Conservation (phyloP, 768 basidiomycete genomes). For the Rhodotorula graminis region DNA sequence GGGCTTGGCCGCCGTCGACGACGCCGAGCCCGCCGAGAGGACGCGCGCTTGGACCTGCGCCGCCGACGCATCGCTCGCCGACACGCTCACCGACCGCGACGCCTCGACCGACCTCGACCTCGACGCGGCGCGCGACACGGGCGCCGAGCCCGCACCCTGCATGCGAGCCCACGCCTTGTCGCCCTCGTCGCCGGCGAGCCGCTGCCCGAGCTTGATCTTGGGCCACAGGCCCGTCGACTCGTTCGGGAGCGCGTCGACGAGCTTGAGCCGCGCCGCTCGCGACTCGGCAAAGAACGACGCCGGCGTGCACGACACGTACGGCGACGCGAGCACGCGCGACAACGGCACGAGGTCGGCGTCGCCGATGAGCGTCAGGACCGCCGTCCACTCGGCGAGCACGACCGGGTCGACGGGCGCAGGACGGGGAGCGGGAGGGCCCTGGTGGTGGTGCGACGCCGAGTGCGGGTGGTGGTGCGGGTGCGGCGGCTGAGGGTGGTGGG, state of each 20-base stretch:
- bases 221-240: constrained; percentile 8
- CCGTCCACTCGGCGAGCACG: constrained; percentile 24
- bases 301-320: constrained; percentile 13
- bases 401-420: constrained; percentile 12
- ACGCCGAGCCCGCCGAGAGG: too few relatives aligned
- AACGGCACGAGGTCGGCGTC: constrained; percentile 9
- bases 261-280: neutral
- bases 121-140: neutral
- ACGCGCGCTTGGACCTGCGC: too few relatives aligned
- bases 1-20: too few relatives aligned
- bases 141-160: too few relatives aligned
- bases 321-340: constrained; percentile 20
- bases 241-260: constrained; percentile 2
- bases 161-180: neutral
- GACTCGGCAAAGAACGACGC: neutral
- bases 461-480: too few relatives aligned
- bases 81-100: too few relatives aligned
- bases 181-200: neutral
- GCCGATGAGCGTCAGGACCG: constrained; percentile 1
- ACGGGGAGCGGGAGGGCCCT: neutral
- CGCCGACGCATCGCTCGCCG: too few relatives aligned
- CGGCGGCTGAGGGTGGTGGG: too few relatives aligned
- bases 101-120: neutral
- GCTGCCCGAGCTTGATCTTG: constrained; percentile 5
- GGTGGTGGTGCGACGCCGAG: neutral